Conservation (phyloP, 331 rosid genomes). For the Spiraea crenata region DNA sequence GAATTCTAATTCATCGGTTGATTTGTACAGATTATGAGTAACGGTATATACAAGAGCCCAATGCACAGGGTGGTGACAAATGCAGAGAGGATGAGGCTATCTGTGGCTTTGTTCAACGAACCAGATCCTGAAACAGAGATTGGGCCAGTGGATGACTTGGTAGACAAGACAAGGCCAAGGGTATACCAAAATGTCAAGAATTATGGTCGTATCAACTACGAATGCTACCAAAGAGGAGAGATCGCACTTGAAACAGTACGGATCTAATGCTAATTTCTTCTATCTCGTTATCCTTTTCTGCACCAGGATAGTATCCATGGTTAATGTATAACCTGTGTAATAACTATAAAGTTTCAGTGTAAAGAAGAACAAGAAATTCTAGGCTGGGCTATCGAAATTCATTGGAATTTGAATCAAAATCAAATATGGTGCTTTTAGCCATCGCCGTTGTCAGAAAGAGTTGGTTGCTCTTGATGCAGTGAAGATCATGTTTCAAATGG, state of each 20-base stretch:
- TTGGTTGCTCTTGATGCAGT: constrained; percentile 35
- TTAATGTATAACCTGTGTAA: too few relatives aligned
- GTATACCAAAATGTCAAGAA: constrained; percentile 33
- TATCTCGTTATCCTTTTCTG: neutral
- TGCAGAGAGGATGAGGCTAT: constrained; percentile 37
- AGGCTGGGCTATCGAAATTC: too few relatives aligned
- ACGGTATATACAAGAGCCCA: constrained; percentile 44
- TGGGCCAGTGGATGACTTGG: constrained; percentile 30
- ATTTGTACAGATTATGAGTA: constrained; percentile 35
- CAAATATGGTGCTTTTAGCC: constrained; percentile 22
- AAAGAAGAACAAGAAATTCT: too few relatives aligned
- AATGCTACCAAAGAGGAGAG: constrained; percentile 38
- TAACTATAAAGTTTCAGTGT: neutral
- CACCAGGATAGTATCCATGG: neutral
- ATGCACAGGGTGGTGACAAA: constrained; percentile 47
- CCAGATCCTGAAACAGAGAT: constrained; percentile 36
- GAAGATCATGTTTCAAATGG: neutral
- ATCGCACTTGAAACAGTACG: constrained; percentile 39
- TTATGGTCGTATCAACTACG: constrained; percentile 29
- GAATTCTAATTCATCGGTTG: too few relatives aligned
- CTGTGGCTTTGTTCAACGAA: constrained; percentile 38
- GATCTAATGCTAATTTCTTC: constrained; percentile 8
- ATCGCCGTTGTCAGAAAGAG: constrained; percentile 32
- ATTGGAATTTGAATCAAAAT: too few relatives aligned
- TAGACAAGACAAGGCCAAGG: constrained; percentile 30